phyloP scores from a whole-genome alignment of 1,284 basidiomycete genomes.

The Apiotrichum akiyoshidainum region DNA sequence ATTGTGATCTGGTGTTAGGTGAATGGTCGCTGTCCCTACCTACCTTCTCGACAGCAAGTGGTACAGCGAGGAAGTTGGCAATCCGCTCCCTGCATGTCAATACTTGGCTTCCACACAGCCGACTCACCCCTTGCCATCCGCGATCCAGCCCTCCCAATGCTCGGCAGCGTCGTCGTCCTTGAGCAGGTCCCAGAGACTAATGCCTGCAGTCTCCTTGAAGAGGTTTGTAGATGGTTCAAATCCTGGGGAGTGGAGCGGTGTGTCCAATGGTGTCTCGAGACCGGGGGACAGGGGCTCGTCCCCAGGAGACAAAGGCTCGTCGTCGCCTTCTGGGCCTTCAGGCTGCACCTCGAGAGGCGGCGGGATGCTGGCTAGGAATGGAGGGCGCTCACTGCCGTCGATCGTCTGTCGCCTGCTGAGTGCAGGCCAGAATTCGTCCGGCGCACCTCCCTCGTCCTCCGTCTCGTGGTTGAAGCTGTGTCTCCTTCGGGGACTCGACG shows the following conservation, averaged over 20 bases:
- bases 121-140: conserved; percentile 49
- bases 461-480: background rate
- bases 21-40: conserved; percentile 51
- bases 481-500: background rate
- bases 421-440: conserved; percentile 19
- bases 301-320: background rate
- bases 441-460: background rate
- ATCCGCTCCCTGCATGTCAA: conserved; percentile 72
- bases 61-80: conserved; percentile 91
- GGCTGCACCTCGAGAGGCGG: background rate
- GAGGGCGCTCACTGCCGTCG: background rate
- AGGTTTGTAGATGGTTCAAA: too few relatives aligned
- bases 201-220: background rate
- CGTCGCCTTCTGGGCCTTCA: background rate
- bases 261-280: background rate
- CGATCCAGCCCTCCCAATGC: conserved; percentile 47
- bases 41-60: conserved; percentile 90
- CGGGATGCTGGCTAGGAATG: background rate
- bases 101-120: background rate
- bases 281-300: background rate
- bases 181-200: conserved; percentile 29
- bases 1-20: conserved; percentile 66
- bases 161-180: conserved; percentile 47
- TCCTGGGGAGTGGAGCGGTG: background rate
- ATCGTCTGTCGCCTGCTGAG: conserved; percentile 14